phyloP scores from a whole-genome alignment of 768 basidiomycete species.

The Kwoniella newhampshirensis region DNA sequence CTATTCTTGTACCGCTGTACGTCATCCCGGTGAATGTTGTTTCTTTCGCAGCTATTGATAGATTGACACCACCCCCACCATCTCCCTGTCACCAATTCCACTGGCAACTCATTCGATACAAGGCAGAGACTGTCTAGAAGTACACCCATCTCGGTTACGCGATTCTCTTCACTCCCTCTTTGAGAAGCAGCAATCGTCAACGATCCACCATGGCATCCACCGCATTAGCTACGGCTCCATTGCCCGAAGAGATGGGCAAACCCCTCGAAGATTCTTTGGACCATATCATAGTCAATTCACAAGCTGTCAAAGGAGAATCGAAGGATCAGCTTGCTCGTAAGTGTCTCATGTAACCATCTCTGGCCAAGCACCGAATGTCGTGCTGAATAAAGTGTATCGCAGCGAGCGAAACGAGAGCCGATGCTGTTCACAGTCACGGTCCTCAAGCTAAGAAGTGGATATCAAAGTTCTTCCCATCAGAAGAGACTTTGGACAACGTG shows the following conservation, averaged over 20 bases:
- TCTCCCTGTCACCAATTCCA: no score
- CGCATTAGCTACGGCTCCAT: constrained; percentile 19
- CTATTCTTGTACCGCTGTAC: neutral
- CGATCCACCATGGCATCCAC: constrained; percentile 23
- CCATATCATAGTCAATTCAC: constrained; percentile 37
- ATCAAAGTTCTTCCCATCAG: constrained; percentile 39
- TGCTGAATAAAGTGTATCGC: no score
- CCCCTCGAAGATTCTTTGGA: constrained; percentile 41
- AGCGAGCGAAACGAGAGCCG: constrained; percentile 33
- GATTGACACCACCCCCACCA: no score
- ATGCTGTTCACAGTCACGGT: constrained; percentile 42
- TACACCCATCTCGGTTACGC: no score
- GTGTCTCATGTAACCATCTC: neutral
- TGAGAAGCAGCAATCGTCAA: no score
- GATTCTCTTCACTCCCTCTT: no score
- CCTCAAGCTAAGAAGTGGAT: constrained; percentile 38
- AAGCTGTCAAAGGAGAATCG: neutral
- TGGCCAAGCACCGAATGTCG: no score
- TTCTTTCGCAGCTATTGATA: no score
- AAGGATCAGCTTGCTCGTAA: constrained; percentile 34
- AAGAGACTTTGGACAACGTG: constrained; percentile 49
- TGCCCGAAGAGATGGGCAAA: constrained; percentile 38
- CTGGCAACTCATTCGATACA: no score
- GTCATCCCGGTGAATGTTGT: neutral
- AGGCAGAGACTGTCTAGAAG: no score